Evolutionary conservation across 2,329 filamentous ascomycete species (phyloP).

Genomic region (Colletotrichum spinosum): DNA sequence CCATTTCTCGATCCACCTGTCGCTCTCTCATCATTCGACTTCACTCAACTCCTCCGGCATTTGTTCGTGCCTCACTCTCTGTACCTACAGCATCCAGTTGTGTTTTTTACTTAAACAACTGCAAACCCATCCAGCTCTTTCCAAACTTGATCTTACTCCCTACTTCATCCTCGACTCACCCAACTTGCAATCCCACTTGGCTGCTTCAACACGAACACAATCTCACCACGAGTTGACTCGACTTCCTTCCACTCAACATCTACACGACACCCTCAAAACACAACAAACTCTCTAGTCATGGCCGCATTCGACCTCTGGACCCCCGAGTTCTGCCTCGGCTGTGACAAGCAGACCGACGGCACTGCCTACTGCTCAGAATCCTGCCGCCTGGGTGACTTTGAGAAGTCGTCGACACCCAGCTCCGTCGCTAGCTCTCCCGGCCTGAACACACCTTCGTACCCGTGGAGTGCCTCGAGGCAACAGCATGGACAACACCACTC

Average conservation of each 20-base stretch:
- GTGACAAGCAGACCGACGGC: slow-evolving; percentile 87
- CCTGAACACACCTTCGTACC: slow-evolving; percentile 62
- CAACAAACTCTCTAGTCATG: slow-evolving; percentile 13
- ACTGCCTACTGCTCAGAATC: slow-evolving; percentile 92
- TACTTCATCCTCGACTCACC: background rate
- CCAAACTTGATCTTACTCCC: slow-evolving; percentile 2
- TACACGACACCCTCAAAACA: background rate
- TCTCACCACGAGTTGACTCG: slow-evolving; percentile 12
- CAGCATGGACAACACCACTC: slow-evolving; percentile 42
- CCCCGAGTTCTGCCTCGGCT: slow-evolving; percentile 92
- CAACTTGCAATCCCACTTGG: background rate
- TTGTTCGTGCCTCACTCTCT: slow-evolving; percentile 31
- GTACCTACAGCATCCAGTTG: slow-evolving; percentile 24
- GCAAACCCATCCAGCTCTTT: slow-evolving; percentile 24
- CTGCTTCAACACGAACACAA: background rate
- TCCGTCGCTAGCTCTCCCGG: slow-evolving; percentile 70
- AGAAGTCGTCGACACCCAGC: slow-evolving; percentile 72
- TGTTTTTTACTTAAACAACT: slow-evolving; percentile 30
- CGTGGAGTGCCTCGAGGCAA: slow-evolving; percentile 55
- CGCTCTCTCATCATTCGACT: slow-evolving; percentile 38
- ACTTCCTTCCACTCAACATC: slow-evolving; percentile 1
- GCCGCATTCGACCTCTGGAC: slow-evolving; percentile 72
- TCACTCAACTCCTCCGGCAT: slow-evolving; percentile 32
- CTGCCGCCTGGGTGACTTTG: slow-evolving; percentile 88
- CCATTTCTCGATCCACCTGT: slow-evolving; percentile 35